Conservation (phyloP, 768 basidiomycete species). For the Trametes coccinea region DNA sequence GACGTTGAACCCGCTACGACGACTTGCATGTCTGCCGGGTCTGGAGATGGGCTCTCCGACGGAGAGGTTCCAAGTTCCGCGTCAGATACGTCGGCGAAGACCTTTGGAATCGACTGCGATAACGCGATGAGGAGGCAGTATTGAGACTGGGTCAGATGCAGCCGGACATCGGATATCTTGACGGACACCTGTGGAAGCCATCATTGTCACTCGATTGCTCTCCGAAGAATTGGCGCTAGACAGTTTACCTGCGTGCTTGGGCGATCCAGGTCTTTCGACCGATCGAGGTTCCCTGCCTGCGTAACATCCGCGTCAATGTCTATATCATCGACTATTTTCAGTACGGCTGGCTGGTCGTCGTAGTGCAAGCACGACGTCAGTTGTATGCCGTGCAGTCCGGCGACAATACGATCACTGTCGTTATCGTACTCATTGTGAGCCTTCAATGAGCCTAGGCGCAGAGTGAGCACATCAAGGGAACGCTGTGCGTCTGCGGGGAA, state of each 20-base stretch:
- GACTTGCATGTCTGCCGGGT: conserved; percentile 13
- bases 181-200: conserved; percentile 54
- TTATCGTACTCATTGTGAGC: conserved; percentile 75
- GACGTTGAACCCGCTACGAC: conserved; percentile 18
- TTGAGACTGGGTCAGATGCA: conserved; percentile 83
- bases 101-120: conserved; percentile 65
- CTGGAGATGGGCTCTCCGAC: neutral
- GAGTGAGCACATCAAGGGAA: conserved; percentile 68
- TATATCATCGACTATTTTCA: conserved; percentile 94
- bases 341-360: conserved; percentile 46
- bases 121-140: conserved; percentile 71
- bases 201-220: neutral
- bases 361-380: conserved; percentile 66
- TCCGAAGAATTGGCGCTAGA: conserved; percentile 3
- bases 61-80: conserved; percentile 16
- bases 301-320: conserved; percentile 66
- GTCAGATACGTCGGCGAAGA: conserved; percentile 54
- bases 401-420: conserved; percentile 58
- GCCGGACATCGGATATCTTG: conserved; percentile 78
- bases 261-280: conserved; percentile 46
- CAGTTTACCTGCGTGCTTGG: conserved; percentile 74
- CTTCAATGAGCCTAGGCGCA: conserved; percentile 86
- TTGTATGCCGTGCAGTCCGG: conserved; percentile 81
- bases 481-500: conserved; percentile 70
- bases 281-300: conserved; percentile 60